Percentiles rank a stretch among this genome's conserved stretches.
phyloP scores from a whole-genome alignment of 495 filamentous ascomycete genomes.

The Aspergillus incahuasiensis region DNA sequence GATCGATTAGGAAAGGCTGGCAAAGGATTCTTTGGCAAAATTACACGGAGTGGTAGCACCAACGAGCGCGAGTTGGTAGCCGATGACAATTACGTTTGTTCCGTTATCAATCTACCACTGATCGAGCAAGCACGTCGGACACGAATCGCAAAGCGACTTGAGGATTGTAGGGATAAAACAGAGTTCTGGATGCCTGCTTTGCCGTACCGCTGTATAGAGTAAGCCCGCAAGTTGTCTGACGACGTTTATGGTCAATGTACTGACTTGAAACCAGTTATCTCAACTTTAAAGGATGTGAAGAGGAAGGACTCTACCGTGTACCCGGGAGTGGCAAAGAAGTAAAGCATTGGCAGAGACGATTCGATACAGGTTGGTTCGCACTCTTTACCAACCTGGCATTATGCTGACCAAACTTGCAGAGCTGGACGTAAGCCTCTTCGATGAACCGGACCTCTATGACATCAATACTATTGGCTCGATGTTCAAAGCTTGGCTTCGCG shows the following conservation, averaged over 20 bases:
- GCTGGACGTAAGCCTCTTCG: slow-evolving; percentile 78
- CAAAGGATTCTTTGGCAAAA: slow-evolving; percentile 73
- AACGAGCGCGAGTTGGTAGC: slow-evolving; percentile 62
- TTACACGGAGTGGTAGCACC: slow-evolving; percentile 64
- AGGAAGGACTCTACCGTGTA: slow-evolving; percentile 84
- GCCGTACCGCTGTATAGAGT: slow-evolving; percentile 87
- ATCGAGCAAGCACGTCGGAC: slow-evolving; percentile 82
- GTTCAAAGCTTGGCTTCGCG: slow-evolving; percentile 90
- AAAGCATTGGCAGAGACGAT: slow-evolving; percentile 81
- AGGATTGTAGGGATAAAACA: slow-evolving; percentile 83
- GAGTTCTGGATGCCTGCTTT: slow-evolving; percentile 97
- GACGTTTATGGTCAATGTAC: slow-evolving; percentile 1
- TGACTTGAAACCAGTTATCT: slow-evolving; percentile 55
- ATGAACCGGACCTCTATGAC: slow-evolving; percentile 78
- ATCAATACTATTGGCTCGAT: slow-evolving; percentile 91
- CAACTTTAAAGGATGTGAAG: slow-evolving; percentile 84
- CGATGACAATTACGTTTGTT: slow-evolving; percentile 72
- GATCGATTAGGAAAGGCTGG: slow-evolving; percentile 66
- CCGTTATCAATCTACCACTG: slow-evolving; percentile 74
- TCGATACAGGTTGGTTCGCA: slow-evolving; percentile 62
- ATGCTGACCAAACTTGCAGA: slow-evolving; percentile 42
- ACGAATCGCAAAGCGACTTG: slow-evolving; percentile 77
- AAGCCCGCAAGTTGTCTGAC: slow-evolving; percentile 21
- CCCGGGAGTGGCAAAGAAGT: slow-evolving; percentile 79
- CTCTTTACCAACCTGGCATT: neutral